Conservation (phyloP, 306 rosid species). For the Dicorynia guianensis region DNA sequence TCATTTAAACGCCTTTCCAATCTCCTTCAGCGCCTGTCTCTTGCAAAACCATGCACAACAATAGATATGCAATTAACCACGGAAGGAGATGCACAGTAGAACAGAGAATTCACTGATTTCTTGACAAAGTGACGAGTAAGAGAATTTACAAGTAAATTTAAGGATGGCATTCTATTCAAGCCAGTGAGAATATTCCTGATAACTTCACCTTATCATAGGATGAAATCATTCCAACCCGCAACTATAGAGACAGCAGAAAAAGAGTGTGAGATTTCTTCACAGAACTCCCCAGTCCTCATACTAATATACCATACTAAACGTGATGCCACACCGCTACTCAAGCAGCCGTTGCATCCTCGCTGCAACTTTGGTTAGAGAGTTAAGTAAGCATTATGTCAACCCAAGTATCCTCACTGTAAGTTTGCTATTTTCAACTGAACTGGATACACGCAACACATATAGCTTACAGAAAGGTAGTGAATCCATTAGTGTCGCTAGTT, state of each 20-base stretch:
- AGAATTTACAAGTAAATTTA: too few relatives aligned
- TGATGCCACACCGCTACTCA: slow-evolving; percentile 25
- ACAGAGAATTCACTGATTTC: too few relatives aligned
- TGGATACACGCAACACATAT: neutral
- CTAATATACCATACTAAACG: slow-evolving; percentile 11
- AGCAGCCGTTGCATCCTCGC: slow-evolving; percentile 20
- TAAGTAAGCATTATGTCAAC: slow-evolving; percentile 38
- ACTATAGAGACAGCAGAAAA: neutral
- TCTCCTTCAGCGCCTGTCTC: too few relatives aligned
- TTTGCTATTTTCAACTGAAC: slow-evolving; percentile 17
- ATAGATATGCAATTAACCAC: too few relatives aligned
- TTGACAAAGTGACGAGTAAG: too few relatives aligned
- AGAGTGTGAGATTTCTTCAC: neutral
- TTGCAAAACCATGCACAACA: too few relatives aligned
- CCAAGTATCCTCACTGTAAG: slow-evolving; percentile 5
- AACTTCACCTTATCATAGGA: neutral
- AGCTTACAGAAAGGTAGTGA: slow-evolving; percentile 8
- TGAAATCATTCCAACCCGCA: neutral
- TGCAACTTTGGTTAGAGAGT: slow-evolving; percentile 25
- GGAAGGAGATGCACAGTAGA: neutral
- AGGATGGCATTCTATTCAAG: neutral
- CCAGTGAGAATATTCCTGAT: neutral
- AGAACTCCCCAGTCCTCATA: slow-evolving; percentile 6
- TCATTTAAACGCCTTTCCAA: too few relatives aligned
- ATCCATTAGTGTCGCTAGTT: slow-evolving; percentile 18